Evolutionary conservation across 768 basidiomycete species (phyloP).

Genomic region (Lyophyllum shimeji): DNA sequence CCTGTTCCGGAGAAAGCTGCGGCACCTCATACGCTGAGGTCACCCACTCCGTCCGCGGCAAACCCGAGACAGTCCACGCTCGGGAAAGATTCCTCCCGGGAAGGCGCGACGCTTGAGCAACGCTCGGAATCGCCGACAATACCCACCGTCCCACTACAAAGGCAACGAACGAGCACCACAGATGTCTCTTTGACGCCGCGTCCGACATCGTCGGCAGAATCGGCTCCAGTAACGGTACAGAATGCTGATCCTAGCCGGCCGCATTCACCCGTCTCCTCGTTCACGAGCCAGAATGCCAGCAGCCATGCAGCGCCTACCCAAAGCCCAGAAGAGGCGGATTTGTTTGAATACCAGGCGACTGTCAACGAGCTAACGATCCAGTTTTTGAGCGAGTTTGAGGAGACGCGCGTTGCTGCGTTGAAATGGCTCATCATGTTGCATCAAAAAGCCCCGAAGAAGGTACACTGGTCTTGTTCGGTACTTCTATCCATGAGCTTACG

Average conservation of each 20-base stretch:
- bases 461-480: conserved; percentile 22
- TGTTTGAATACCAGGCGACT: conserved; percentile 89
- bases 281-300: conserved; percentile 39
- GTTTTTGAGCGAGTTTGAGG: conserved; percentile 94
- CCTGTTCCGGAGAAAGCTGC: conserved; percentile 29
- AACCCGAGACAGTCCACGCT: conserved; percentile 52
- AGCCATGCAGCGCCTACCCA: conserved; percentile 30
- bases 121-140: conserved; percentile 28
- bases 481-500: background rate
- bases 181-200: conserved; percentile 42
- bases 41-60: conserved; percentile 54
- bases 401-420: conserved; percentile 91
- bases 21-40: conserved; percentile 42
- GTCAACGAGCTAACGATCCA: conserved; percentile 92
- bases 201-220: conserved; percentile 31
- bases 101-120: conserved; percentile 48
- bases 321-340: conserved; percentile 55
- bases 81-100: conserved; percentile 35
- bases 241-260: conserved; percentile 48
- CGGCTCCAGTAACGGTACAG: conserved; percentile 21
- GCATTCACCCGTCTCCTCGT: conserved; percentile 60
- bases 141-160: conserved; percentile 18
- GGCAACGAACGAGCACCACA: conserved; percentile 27
- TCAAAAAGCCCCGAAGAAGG: conserved; percentile 96
- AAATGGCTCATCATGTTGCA: conserved; percentile 99